phyloP scores from a whole-genome alignment of 768 basidiomycete genomes.

The Termitomyces sp. region DNA sequence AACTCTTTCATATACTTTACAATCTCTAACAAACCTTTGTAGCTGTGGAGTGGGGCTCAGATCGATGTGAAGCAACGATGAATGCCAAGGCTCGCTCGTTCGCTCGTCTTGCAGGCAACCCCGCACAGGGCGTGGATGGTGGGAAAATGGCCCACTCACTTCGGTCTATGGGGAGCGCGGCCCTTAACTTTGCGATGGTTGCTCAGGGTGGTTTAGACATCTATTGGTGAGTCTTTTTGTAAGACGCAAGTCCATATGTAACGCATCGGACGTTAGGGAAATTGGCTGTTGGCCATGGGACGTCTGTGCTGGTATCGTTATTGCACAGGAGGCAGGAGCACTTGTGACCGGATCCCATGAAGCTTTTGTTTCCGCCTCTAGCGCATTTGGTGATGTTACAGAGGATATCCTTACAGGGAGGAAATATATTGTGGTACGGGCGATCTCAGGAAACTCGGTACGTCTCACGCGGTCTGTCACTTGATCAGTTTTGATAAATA shows the following conservation, averaged over 20 bases:
- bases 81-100: slow-evolving; percentile 62
- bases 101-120: slow-evolving; percentile 69
- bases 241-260: background rate
- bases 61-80: slow-evolving; percentile 52
- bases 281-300: slow-evolving; percentile 86
- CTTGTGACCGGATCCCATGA: slow-evolving; percentile 68
- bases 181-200: slow-evolving; percentile 77
- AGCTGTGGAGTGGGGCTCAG: slow-evolving; percentile 89
- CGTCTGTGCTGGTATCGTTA: slow-evolving; percentile 87
- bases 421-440: slow-evolving; percentile 76
- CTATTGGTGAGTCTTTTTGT: slow-evolving; percentile 61
- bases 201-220: slow-evolving; percentile 86
- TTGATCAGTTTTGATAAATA: slow-evolving; percentile 1
- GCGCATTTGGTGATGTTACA: slow-evolving; percentile 56
- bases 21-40: slow-evolving; percentile 7
- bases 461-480: slow-evolving; percentile 12
- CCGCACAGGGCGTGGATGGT: slow-evolving; percentile 51
- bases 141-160: slow-evolving; percentile 86
- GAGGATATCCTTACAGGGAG: slow-evolving; percentile 71
- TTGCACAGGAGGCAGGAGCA: slow-evolving; percentile 86
- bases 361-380: slow-evolving; percentile 29
- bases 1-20: background rate
- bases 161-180: slow-evolving; percentile 79
- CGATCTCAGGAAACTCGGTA: slow-evolving; percentile 55
- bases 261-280: slow-evolving; percentile 45